Percentiles rank a stretch among this genome's conserved stretches.
Conservation (phyloP, 208 protist genomes). For the Acanthamoeba sp. region DNA sequence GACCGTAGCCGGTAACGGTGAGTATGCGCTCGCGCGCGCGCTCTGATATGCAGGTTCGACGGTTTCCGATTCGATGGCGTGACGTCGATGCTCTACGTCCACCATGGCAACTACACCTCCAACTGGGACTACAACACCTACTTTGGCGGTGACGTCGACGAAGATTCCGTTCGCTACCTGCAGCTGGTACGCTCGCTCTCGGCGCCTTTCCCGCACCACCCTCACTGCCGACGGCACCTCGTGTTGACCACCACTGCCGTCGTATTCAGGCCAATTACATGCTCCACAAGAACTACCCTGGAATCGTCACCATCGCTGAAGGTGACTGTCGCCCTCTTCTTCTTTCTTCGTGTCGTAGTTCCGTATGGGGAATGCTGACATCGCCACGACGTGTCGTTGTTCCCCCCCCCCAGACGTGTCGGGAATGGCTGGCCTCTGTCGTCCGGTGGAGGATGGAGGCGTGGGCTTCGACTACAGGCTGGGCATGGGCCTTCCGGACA, state of each 20-base stretch:
- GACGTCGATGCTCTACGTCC: slow-evolving; percentile 94
- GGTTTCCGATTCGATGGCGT: slow-evolving; percentile 96
- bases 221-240: neutral
- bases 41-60: slow-evolving; percentile 92
- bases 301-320: slow-evolving; percentile 89
- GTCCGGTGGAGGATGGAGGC: slow-evolving; percentile 91
- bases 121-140: slow-evolving; percentile 89
- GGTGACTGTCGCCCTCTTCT: neutral
- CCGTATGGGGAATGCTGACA: neutral
- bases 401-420: slow-evolving; percentile 86
- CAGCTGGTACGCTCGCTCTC: slow-evolving; percentile 76
- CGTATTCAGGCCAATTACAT: slow-evolving; percentile 80
- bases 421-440: slow-evolving; percentile 90
- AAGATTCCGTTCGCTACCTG: slow-evolving; percentile 91
- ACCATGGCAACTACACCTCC: slow-evolving; percentile 89
- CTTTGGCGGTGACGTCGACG: slow-evolving; percentile 90
- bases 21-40: slow-evolving; percentile 79
- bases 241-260: neutral
- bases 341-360: neutral
- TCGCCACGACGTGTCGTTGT: slow-evolving; percentile 74
- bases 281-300: slow-evolving; percentile 79
- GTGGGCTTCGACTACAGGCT: slow-evolving; percentile 94
- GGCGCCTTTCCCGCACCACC: neutral
- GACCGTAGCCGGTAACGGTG: neutral
- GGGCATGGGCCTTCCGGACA: slow-evolving; percentile 93